phyloP scores from a whole-genome alignment of 768 basidiomycete genomes.

The Tulasnella sp. region DNA sequence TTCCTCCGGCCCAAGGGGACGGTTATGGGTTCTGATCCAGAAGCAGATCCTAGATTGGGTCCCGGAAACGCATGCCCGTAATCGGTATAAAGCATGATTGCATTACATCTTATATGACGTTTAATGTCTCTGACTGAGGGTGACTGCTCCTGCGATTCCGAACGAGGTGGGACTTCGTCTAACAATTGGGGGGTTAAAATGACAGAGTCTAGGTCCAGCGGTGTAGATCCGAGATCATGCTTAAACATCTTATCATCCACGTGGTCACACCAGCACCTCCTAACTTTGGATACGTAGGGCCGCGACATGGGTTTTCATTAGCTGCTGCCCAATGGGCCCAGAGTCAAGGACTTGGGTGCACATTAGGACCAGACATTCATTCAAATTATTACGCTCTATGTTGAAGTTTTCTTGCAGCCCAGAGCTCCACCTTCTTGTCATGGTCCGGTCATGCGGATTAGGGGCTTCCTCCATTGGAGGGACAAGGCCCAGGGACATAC shows the following conservation, averaged over 20 bases:
- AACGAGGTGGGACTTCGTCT: not conserved
- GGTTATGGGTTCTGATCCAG: not conserved
- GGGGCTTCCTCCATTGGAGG: too few species aligned
- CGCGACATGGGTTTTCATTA: not conserved
- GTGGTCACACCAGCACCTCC: not conserved
- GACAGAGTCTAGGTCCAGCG: not conserved
- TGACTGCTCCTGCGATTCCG: not conserved
- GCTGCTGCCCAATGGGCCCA: not conserved
- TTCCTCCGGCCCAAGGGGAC: not conserved
- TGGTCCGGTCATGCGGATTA: too few species aligned
- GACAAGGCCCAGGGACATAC: too few species aligned
- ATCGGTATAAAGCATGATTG: not conserved
- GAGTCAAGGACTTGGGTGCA: not conserved
- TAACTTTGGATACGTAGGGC: not conserved
- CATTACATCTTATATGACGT: not conserved
- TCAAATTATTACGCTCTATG: not conserved
- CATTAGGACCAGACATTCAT: not conserved
- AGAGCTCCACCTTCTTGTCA: too few species aligned
- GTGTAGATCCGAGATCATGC: slow-evolving; percentile 9
- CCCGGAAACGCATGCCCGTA: not conserved
- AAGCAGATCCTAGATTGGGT: not conserved
- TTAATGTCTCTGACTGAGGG: not conserved
- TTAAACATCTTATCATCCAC: slow-evolving; percentile 3
- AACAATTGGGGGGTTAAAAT: not conserved
- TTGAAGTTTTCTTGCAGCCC: too few species aligned